phyloP scores from a whole-genome alignment of 176 grass and related monocot genomes.

The Hyparrhenia diplandra region DNA sequence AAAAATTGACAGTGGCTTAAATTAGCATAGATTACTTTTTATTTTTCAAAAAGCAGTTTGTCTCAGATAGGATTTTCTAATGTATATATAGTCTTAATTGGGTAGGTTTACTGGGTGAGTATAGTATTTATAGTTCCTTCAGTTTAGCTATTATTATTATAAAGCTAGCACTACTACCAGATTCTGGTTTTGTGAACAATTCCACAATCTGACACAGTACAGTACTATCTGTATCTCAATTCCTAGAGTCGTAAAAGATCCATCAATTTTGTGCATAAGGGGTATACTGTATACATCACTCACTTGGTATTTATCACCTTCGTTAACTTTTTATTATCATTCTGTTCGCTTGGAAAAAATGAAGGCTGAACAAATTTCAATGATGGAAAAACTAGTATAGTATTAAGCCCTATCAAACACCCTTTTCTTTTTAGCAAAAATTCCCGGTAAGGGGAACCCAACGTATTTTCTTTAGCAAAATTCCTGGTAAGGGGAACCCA shows the following conservation, averaged over 20 bases:
- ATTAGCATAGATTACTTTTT: slow-evolving; percentile 30
- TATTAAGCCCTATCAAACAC: slow-evolving; percentile 28
- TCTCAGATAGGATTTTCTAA: slow-evolving; percentile 18
- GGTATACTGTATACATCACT: slow-evolving; percentile 16
- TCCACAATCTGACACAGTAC: not conserved
- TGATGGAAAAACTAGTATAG: slow-evolving; percentile 35
- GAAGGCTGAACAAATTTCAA: slow-evolving; percentile 39
- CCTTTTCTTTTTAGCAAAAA: slow-evolving; percentile 41
- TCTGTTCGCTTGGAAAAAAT: slow-evolving; percentile 21
- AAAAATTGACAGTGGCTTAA: slow-evolving; percentile 28
- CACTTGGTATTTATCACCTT: slow-evolving; percentile 31
- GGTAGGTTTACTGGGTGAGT: slow-evolving; percentile 39
- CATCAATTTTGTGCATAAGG: slow-evolving; percentile 8
- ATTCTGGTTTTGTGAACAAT: slow-evolving; percentile 16
- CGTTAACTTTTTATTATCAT: slow-evolving; percentile 37
- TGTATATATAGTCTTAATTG: slow-evolving; percentile 11
- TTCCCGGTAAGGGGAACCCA: slow-evolving; percentile 87
- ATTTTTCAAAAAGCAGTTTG: slow-evolving; percentile 33
- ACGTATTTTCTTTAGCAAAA: slow-evolving; percentile 46
- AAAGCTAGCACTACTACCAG: slow-evolving; percentile 26
- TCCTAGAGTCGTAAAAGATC: slow-evolving; percentile 33
- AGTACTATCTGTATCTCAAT: slow-evolving; percentile 21
- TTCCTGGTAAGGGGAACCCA: slow-evolving; percentile 84
- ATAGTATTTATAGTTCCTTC: slow-evolving; percentile 30
- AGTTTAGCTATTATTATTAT: slow-evolving; percentile 3